Evolutionary conservation across 345 rosid species (phyloP).

Genomic region (Eucalyptus sideroxylon): DNA sequence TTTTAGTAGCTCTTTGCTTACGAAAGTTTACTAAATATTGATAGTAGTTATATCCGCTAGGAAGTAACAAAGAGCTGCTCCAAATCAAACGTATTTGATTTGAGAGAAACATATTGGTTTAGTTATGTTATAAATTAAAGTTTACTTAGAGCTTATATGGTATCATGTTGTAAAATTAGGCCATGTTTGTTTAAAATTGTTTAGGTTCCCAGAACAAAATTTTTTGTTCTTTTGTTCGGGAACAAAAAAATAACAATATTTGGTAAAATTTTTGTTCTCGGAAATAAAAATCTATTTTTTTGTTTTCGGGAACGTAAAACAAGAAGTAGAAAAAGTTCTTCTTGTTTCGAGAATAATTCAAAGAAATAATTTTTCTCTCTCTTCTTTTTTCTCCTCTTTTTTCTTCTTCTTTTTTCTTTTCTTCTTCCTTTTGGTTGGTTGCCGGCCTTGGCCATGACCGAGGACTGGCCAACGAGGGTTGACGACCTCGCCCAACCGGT

Average conservation of each 20-base stretch:
- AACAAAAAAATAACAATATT: too few relatives aligned
- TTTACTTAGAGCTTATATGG: not conserved
- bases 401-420: too few relatives aligned
- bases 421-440: too few relatives aligned
- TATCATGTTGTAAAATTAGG: not conserved
- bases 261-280: rapidly evolving
- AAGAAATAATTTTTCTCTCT: too few relatives aligned
- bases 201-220: rapidly evolving
- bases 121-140: not conserved
- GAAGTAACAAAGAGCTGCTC: not conserved
- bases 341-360: rapidly evolving
- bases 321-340: too few relatives aligned
- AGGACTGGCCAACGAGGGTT: rapidly evolving
- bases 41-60: not conserved
- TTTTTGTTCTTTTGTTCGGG: too few relatives aligned
- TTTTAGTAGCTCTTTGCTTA: not conserved
- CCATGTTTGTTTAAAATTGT: too few relatives aligned
- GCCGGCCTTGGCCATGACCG: too few relatives aligned
- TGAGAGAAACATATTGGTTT: not conserved
- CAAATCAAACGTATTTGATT: not conserved
- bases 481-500: too few relatives aligned
- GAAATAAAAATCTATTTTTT: too few relatives aligned
- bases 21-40: not conserved
- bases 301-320: rapidly evolving
- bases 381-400: too few relatives aligned